Conservation (phyloP, 2,329 filamentous ascomycete species). For the Fusarium anthophilum region DNA sequence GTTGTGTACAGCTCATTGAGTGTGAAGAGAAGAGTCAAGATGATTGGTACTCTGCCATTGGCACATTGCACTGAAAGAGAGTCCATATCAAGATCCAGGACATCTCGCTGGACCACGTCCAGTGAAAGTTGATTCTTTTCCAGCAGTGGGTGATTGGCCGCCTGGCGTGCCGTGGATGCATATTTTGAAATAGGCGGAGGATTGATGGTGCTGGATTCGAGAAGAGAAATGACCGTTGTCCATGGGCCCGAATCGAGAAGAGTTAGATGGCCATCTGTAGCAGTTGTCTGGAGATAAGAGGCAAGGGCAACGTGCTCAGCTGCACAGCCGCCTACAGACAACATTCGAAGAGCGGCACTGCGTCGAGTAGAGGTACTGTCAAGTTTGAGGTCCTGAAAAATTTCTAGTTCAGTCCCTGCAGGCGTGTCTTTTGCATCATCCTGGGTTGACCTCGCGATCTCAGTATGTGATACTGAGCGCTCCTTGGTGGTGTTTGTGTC, state of each 20-base stretch:
- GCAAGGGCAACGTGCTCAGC: slow-evolving; percentile 69
- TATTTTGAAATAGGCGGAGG: slow-evolving; percentile 62
- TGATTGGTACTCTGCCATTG: slow-evolving; percentile 48
- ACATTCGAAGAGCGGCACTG: slow-evolving; percentile 47
- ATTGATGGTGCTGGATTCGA: slow-evolving; percentile 66
- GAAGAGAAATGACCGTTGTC: slow-evolving; percentile 67
- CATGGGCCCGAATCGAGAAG: slow-evolving; percentile 89
- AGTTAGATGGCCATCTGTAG: slow-evolving; percentile 55
- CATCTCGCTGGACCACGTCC: slow-evolving; percentile 59
- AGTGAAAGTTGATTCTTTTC: slow-evolving; percentile 49
- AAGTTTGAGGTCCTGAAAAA: neutral
- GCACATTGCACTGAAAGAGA: slow-evolving; percentile 48
- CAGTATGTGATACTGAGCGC: neutral
- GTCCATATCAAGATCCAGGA: slow-evolving; percentile 53
- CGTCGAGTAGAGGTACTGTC: neutral
- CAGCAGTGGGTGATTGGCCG: slow-evolving; percentile 58
- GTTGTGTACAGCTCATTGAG: slow-evolving; percentile 92
- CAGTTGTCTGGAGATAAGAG: slow-evolving; percentile 50
- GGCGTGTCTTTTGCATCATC: neutral
- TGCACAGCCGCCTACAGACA: slow-evolving; percentile 66
- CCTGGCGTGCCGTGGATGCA: slow-evolving; percentile 58
- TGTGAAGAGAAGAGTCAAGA: slow-evolving; percentile 91
- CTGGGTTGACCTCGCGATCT: neutral
- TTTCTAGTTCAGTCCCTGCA: neutral
- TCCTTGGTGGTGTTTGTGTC: slow-evolving; percentile 2